These are phyloP conservation scores for Calonectria multiphialidica DNA, from an alignment of 2,329 filamentous ascomycete genomes.

Conservation along the genomic window DNA sequence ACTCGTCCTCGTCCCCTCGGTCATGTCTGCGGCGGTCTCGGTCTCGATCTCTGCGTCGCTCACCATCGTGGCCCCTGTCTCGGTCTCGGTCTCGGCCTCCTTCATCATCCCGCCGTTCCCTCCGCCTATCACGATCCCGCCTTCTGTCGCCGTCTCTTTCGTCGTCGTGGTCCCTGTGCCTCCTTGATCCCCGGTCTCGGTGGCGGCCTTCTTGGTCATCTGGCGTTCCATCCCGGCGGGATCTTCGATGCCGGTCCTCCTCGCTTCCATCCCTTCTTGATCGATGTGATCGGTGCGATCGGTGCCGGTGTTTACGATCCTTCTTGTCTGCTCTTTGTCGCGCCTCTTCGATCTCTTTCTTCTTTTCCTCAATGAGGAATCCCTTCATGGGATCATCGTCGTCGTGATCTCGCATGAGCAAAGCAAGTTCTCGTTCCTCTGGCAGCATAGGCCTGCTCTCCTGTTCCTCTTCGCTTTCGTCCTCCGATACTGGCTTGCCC, in stretches of 20 bases:
- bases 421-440: conserved; percentile 84
- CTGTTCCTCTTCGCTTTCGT: conserved; percentile 61
- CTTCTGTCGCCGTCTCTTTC: conserved; percentile 43
- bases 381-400: conserved; percentile 98
- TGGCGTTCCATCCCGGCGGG: conserved; percentile 53
- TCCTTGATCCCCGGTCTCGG: conserved; percentile 46
- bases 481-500: conserved; percentile 57
- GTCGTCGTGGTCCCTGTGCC: conserved; percentile 45
- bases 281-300: conserved; percentile 60
- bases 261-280: conserved; percentile 50
- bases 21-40: conserved; percentile 44
- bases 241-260: conserved; percentile 47
- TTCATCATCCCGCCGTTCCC: conserved; percentile 37
- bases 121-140: conserved; percentile 36
- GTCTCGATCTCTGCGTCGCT: conserved; percentile 36
- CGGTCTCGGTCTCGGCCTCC: conserved; percentile 39
- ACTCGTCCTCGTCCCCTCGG: conserved; percentile 46
- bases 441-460: conserved; percentile 74
- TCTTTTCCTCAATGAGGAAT: conserved; percentile 91
- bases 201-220: conserved; percentile 41
- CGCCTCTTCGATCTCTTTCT: conserved; percentile 84
- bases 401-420: conserved; percentile 83
- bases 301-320: conserved; percentile 61
- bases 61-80: conserved; percentile 35
- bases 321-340: conserved; percentile 63